Evolutionary conservation across 306 rosid species (phyloP).

Genomic region (Prunus padus): DNA sequence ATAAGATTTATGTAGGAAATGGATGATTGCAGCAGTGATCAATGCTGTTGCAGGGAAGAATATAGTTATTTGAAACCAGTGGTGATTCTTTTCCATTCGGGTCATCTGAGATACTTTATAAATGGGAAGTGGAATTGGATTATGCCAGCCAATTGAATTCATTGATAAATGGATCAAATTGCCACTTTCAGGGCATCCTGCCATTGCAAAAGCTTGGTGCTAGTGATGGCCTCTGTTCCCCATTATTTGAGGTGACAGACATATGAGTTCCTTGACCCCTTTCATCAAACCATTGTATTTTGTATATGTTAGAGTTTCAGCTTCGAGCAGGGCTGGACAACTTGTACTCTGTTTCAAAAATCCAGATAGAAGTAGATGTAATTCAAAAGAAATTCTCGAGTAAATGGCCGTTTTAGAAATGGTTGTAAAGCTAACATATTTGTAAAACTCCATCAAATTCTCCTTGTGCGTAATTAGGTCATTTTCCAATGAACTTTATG

Average conservation of each 20-base stretch:
- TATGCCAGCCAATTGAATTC: background rate
- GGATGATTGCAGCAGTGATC: background rate
- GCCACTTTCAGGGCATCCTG: constrained; percentile 1
- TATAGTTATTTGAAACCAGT: background rate
- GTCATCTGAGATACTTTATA: background rate
- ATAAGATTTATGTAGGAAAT: background rate
- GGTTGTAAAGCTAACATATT: no score
- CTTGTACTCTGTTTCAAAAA: no score
- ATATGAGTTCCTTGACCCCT: background rate
- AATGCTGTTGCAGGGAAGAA: background rate
- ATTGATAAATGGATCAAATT: background rate
- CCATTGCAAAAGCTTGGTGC: constrained; percentile 3
- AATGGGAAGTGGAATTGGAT: constrained; percentile 1
- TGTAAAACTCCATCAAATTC: no score
- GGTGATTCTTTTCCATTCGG: background rate
- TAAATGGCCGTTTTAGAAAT: no score
- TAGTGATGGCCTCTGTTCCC: background rate
- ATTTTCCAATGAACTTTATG: no score
- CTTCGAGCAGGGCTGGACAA: no score
- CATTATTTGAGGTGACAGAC: background rate
- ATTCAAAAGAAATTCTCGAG: no score
- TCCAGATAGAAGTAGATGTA: no score
- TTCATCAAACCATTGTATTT: background rate
- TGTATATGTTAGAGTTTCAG: background rate
- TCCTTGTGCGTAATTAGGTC: no score